Conservation (phyloP, 371 early-diverging fungal genomes). For the Entomophthora muscae region DNA sequence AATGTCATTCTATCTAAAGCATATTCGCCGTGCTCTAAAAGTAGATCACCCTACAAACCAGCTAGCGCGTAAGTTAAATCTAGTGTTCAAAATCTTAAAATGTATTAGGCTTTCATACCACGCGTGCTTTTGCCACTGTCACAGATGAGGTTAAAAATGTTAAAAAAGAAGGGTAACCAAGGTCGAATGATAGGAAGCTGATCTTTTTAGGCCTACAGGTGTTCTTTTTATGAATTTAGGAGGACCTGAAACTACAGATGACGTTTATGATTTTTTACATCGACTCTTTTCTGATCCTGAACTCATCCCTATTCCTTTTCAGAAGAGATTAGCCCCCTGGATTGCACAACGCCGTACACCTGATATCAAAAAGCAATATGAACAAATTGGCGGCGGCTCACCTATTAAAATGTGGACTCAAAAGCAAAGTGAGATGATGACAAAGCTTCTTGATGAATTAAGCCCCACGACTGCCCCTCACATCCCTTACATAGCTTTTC, state of each 20-base stretch:
- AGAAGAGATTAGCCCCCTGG: conserved; percentile 44
- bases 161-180: not conserved
- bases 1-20: not conserved
- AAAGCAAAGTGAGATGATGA: conserved; percentile 66
- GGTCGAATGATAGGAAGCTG: not conserved
- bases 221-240: conserved; percentile 86
- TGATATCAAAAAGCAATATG: conserved; percentile 76
- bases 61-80: not conserved
- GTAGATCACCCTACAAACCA: not conserved
- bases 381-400: conserved; percentile 85
- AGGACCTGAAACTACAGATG: conserved; percentile 60
- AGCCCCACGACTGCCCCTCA: conserved; percentile 80
- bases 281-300: conserved; percentile 88
- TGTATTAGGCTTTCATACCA: not conserved
- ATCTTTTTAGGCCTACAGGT: conserved; percentile 36
- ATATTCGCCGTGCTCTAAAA: not conserved
- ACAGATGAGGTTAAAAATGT: not conserved
- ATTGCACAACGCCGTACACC: conserved; percentile 76
- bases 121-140: not conserved
- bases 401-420: conserved; percentile 84
- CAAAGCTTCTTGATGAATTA: conserved; percentile 46
- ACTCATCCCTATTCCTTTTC: conserved; percentile 78
- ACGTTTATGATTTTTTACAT: conserved; percentile 63
- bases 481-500: conserved; percentile 80
- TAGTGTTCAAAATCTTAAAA: not conserved